A percentile compares a stretch with the other conserved stretches of the same genome.
These are phyloP conservation scores for Cryomyces antarcticus DNA, from an alignment of 495 filamentous ascomycete species.

Conservation along the genomic window DNA sequence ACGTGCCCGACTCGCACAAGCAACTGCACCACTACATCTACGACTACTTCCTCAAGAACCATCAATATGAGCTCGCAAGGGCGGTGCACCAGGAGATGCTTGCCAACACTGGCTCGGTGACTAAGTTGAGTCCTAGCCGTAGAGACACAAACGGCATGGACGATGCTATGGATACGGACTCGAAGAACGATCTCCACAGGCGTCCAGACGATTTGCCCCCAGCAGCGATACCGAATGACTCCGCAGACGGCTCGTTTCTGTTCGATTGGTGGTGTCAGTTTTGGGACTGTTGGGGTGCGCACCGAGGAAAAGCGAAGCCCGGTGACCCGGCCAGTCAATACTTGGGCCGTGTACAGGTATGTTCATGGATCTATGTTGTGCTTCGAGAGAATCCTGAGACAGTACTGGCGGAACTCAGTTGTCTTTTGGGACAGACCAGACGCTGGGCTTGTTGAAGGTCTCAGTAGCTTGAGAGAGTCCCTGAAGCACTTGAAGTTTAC, in stretches of 20 bases:
- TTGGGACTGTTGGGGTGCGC: constrained; percentile 80
- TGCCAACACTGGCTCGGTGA: constrained; percentile 25
- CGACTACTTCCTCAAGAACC: constrained; percentile 77
- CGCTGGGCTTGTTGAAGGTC: too few relatives aligned
- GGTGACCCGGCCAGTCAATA: constrained; percentile 9
- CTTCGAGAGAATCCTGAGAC: too few relatives aligned
- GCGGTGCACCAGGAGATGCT: constrained; percentile 30
- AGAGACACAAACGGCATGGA: constrained; percentile 46
- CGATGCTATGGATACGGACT: constrained; percentile 64
- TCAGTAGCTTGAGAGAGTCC: too few relatives aligned
- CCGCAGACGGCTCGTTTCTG: constrained; percentile 55
- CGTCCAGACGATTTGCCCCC: constrained; percentile 60
- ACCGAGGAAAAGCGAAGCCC: constrained; percentile 35
- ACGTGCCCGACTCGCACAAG: not conserved
- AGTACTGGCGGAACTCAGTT: too few relatives aligned
- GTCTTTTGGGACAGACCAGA: too few relatives aligned
- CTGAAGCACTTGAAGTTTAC: too few relatives aligned
- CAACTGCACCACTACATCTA: constrained; percentile 88
- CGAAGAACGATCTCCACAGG: constrained; percentile 58
- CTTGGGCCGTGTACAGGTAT: constrained; percentile 16
- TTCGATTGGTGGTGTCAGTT: constrained; percentile 93
- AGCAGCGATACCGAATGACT: constrained; percentile 41
- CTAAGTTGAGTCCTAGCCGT: constrained; percentile 12
- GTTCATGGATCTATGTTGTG: not conserved
- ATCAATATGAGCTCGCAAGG: constrained; percentile 61